phyloP scores from a whole-genome alignment of 306 rosid genomes.

The Argentina anserina region DNA sequence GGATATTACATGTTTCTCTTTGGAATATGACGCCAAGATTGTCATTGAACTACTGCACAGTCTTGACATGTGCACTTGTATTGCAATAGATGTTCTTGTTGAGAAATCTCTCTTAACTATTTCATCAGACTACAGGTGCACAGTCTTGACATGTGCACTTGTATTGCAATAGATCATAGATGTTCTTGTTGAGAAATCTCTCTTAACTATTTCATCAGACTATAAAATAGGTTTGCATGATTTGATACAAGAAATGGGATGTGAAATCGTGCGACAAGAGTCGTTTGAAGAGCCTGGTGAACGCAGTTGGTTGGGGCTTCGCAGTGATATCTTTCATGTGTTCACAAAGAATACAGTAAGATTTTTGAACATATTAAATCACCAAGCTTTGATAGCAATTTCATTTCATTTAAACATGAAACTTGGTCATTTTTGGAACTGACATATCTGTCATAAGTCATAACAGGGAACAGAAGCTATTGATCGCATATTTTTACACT shows the following conservation, averaged over 20 bases:
- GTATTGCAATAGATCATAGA: conserved; percentile 26
- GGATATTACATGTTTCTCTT: conserved; percentile 30
- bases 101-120: conserved; percentile 33
- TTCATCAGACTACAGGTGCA: too few relatives aligned
- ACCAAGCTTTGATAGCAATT: too few relatives aligned
- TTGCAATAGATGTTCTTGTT: conserved; percentile 29
- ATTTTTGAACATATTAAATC: too few relatives aligned
- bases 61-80: conserved; percentile 2
- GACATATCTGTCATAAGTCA: too few relatives aligned
- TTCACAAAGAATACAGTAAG: conserved; percentile 22
- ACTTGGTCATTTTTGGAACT: too few relatives aligned
- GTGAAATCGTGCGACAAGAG: conserved; percentile 20
- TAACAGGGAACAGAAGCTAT: conserved; percentile 1
- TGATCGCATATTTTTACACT: neutral
- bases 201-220: conserved; percentile 4
- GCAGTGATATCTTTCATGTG: conserved; percentile 18
- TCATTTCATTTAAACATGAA: too few relatives aligned
- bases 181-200: conserved; percentile 35
- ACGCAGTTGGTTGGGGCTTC: conserved; percentile 24
- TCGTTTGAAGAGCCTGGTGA: neutral
- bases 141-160: conserved; percentile 1
- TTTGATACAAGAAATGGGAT: conserved; percentile 33
- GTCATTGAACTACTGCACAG: conserved; percentile 11
- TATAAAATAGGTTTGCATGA: neutral
- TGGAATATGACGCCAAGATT: neutral